These are phyloP conservation scores for Penicillium malachiteum DNA, from an alignment of 495 filamentous ascomycete species.

Conservation along the genomic window DNA sequence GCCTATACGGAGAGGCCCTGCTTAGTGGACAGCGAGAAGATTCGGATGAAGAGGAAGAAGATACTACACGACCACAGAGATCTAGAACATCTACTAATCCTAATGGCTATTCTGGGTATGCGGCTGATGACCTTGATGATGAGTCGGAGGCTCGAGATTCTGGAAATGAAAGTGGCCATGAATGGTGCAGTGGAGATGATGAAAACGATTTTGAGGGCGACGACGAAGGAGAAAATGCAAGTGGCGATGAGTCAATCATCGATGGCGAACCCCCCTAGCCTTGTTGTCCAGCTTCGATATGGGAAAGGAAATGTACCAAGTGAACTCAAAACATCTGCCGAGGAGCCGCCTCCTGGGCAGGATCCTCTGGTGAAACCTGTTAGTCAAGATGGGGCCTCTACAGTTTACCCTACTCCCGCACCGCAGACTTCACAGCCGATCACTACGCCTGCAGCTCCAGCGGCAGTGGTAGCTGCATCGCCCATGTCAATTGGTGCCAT, in stretches of 20 bases:
- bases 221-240: conserved; percentile 60
- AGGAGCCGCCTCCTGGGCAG: conserved; percentile 21
- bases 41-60: conserved; percentile 33
- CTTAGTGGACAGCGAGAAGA: conserved; percentile 52
- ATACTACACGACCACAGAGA: conserved; percentile 31
- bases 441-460: background rate
- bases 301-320: conserved; percentile 31
- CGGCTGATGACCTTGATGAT: conserved; percentile 61
- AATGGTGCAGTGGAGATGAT: conserved; percentile 69
- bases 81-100: conserved; percentile 28
- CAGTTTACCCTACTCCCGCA: background rate
- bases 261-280: conserved; percentile 55
- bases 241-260: conserved; percentile 57
- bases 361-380: conserved; percentile 15
- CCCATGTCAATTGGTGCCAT: background rate
- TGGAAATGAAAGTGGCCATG: conserved; percentile 60
- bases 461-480: background rate
- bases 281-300: conserved; percentile 66
- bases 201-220: conserved; percentile 67
- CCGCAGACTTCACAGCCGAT: background rate
- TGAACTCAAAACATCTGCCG: conserved; percentile 16
- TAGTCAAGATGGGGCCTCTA: conserved; percentile 1
- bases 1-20: conserved; percentile 74
- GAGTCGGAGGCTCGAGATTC: conserved; percentile 58
- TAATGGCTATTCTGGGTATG: conserved; percentile 53